Percentiles rank a stretch among this genome's conserved stretches.
phyloP scores from a whole-genome alignment of 2,329 filamentous ascomycete species.

The Diaporthe helianthi region DNA sequence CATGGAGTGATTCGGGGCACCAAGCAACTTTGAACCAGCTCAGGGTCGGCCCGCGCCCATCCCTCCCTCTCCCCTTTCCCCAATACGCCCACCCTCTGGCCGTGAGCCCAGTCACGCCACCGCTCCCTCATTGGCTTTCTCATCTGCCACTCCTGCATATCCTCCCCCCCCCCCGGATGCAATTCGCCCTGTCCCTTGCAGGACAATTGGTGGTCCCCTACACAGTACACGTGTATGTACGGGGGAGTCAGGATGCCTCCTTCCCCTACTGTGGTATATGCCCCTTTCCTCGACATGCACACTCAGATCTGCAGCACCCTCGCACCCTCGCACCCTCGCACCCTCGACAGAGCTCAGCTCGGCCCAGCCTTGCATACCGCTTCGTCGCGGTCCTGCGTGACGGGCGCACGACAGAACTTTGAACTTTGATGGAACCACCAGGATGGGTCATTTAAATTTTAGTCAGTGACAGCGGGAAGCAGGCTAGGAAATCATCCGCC shows the following conservation, averaged over 20 bases:
- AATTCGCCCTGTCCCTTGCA: slow-evolving; percentile 28
- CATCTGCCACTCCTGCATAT: slow-evolving; percentile 13
- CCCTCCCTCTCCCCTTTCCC: background rate
- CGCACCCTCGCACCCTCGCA: background rate
- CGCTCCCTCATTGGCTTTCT: slow-evolving; percentile 15
- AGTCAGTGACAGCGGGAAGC: slow-evolving; percentile 17
- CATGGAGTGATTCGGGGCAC: background rate
- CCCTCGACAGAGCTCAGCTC: background rate
- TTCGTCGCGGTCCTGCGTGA: background rate
- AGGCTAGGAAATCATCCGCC: background rate
- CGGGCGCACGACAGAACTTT: background rate
- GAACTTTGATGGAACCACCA: background rate
- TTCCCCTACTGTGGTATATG: no score
- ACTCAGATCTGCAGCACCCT: slow-evolving; percentile 3
- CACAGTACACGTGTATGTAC: no score
- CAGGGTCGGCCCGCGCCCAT: slow-evolving; percentile 31
- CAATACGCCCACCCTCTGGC: background rate
- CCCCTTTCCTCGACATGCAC: slow-evolving; percentile 3
- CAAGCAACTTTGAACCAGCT: background rate
- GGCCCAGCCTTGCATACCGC: slow-evolving; percentile 1
- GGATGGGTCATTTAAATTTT: no score
- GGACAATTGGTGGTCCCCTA: slow-evolving; percentile 15
- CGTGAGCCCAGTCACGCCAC: background rate
- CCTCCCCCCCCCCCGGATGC: slow-evolving; percentile 3
- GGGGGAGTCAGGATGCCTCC: no score